Evolutionary conservation across 192 early-diverging fungal species (phyloP).

Genomic region (Cetraspora pellucida): DNA sequence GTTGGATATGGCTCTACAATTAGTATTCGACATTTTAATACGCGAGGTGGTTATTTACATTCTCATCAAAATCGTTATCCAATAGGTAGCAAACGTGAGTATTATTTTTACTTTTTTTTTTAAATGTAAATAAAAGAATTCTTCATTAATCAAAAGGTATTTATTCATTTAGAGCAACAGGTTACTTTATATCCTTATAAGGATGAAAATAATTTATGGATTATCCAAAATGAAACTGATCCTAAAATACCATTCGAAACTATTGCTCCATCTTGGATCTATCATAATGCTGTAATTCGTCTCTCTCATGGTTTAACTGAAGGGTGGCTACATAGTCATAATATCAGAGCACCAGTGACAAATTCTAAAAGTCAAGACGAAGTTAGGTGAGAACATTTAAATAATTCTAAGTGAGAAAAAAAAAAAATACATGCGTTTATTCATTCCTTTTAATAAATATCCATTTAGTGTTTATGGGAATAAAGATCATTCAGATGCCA

Average conservation of each 20-base stretch:
- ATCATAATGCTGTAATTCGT: constrained; percentile 76
- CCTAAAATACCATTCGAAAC: constrained; percentile 39
- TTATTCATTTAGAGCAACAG: constrained; percentile 42
- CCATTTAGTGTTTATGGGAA: constrained; percentile 65
- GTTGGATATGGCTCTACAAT: constrained; percentile 66
- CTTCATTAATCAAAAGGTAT: not conserved
- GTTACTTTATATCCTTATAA: constrained; percentile 55
- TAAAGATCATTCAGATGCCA: constrained; percentile 74
- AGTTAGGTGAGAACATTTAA: constrained; percentile 50
- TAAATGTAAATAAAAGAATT: not conserved
- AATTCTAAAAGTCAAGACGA: constrained; percentile 75
- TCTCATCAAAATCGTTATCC: constrained; percentile 70
- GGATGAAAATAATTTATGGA: constrained; percentile 90
- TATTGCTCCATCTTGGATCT: constrained; percentile 52
- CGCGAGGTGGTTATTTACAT: constrained; percentile 79
- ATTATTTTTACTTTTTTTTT: not conserved
- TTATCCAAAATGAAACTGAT: constrained; percentile 47
- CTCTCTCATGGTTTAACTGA: constrained; percentile 65
- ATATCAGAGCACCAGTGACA: constrained; percentile 66
- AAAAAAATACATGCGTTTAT: no score
- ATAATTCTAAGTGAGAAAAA: no score
- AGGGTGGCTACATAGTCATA: constrained; percentile 73
- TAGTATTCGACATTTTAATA: constrained; percentile 67
- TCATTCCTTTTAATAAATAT: no score
- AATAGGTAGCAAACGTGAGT: constrained; percentile 75